A percentile compares a stretch with the other conserved stretches of the same genome.
Conservation (phyloP, 352 stramenopile genomes). For the Phytopythium chamaehyphon region DNA sequence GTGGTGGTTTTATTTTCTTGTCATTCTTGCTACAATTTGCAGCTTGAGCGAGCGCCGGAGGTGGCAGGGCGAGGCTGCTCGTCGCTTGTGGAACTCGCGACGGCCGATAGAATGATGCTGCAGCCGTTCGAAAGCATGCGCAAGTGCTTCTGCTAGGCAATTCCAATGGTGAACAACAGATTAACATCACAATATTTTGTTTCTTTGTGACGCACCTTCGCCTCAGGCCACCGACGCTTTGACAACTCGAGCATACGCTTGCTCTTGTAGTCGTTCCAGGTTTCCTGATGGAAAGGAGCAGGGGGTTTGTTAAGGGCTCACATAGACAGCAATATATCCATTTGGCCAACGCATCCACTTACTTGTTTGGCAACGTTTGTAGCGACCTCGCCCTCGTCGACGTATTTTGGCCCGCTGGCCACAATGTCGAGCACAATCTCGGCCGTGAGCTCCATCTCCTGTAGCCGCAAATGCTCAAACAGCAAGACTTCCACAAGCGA, state of each 20-base stretch:
- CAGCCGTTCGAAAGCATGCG: constrained; percentile 68
- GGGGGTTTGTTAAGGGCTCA: too few species aligned
- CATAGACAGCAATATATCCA: too few species aligned
- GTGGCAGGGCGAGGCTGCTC: neutral
- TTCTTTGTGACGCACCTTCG: constrained; percentile 25
- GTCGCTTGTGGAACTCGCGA: neutral
- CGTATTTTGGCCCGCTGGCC: constrained; percentile 44
- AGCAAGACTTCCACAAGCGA: constrained; percentile 69
- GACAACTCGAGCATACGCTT: constrained; percentile 60
- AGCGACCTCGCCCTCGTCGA: constrained; percentile 48
- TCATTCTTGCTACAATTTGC: too few species aligned
- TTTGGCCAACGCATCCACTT: neutral
- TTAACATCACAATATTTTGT: too few species aligned
- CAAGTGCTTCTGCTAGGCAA: constrained; percentile 50
- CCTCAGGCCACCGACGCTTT: constrained; percentile 62
- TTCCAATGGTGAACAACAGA: too few species aligned
- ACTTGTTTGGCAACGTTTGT: constrained; percentile 40
- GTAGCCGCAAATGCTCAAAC: constrained; percentile 66
- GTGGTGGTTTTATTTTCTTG: too few species aligned
- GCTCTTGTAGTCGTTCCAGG: constrained; percentile 69
- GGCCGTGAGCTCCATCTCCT: constrained; percentile 64
- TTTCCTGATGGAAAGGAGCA: constrained; percentile 24
- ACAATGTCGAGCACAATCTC: constrained; percentile 60
- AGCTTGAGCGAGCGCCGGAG: neutral
- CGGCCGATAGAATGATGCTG: constrained; percentile 59